Evolutionary conservation across 2,329 filamentous ascomycete species (phyloP).

Genomic region (Aspergillus sergii): DNA sequence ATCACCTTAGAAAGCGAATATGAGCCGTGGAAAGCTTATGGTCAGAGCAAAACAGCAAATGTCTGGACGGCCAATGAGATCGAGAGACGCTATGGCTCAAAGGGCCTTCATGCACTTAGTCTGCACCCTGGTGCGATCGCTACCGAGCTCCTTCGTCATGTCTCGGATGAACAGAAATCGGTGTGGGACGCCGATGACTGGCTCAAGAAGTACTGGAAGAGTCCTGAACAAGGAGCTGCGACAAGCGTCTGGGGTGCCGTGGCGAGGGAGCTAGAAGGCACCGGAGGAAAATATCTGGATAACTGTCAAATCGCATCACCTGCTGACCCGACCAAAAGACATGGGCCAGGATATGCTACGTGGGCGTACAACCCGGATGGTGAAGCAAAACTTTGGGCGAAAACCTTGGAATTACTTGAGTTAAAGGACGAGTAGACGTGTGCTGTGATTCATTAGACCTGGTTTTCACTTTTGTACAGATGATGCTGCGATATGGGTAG

Average conservation of each 20-base stretch:
- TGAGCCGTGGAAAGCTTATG: conserved; percentile 46
- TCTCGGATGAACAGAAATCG: conserved; percentile 2
- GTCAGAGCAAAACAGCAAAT: conserved; percentile 55
- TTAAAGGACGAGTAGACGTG: neutral
- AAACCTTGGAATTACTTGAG: neutral
- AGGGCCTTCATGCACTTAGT: conserved; percentile 48
- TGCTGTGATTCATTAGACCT: neutral
- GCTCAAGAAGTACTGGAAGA: conserved; percentile 10
- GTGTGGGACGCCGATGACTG: neutral
- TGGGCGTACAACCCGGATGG: conserved; percentile 8
- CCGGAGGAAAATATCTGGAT: conserved; percentile 30
- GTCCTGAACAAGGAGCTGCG: conserved; percentile 25
- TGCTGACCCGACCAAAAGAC: neutral
- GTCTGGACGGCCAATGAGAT: conserved; percentile 56
- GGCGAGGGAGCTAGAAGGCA: conserved; percentile 24
- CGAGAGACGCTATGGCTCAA: conserved; percentile 50
- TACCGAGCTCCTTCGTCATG: conserved; percentile 7
- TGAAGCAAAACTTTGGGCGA: conserved; percentile 2
- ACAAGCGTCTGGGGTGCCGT: conserved; percentile 32
- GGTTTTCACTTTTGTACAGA: neutral
- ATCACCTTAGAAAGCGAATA: conserved; percentile 43
- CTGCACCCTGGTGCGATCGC: conserved; percentile 48
- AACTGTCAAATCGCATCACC: conserved; percentile 21
- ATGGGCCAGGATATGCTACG: neutral
- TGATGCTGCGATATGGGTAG: neutral